These are phyloP conservation scores for Lasiodiplodia hormozganensis DNA, from an alignment of 2,329 filamentous ascomycete genomes.

Conservation along the genomic window DNA sequence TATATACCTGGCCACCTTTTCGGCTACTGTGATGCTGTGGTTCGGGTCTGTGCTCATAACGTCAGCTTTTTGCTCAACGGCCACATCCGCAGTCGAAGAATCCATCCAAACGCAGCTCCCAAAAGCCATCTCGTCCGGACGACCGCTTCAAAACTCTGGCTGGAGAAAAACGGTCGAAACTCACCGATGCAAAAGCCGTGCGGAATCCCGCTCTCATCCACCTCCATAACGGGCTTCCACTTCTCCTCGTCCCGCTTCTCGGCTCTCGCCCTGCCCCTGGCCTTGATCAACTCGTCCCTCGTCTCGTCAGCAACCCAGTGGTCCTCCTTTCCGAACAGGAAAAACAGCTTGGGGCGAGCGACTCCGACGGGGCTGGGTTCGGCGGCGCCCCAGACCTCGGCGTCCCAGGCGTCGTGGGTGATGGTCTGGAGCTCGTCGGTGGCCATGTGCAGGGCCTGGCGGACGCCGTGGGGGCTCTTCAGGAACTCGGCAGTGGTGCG, in stretches of 20 bases:
- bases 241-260: slow-evolving; percentile 39
- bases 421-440: slow-evolving; percentile 65
- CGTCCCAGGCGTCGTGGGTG: slow-evolving; percentile 62
- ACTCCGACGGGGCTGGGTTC: slow-evolving; percentile 28
- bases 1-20: slow-evolving; percentile 58
- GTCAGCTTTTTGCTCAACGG: background rate
- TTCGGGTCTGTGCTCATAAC: slow-evolving; percentile 43
- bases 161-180: slow-evolving; percentile 34
- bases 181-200: slow-evolving; percentile 67
- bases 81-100: too few species aligned
- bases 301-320: slow-evolving; percentile 68
- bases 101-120: too few species aligned
- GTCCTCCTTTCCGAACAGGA: slow-evolving; percentile 66
- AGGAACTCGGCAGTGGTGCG: slow-evolving; percentile 59
- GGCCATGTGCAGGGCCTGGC: slow-evolving; percentile 65
- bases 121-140: too few species aligned
- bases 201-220: slow-evolving; percentile 62
- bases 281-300: slow-evolving; percentile 60
- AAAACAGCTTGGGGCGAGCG: slow-evolving; percentile 56
- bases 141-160: too few species aligned
- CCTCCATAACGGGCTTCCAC: slow-evolving; percentile 59
- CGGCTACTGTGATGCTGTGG: slow-evolving; percentile 56
- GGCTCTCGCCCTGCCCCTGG: slow-evolving; percentile 44
- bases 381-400: slow-evolving; percentile 64
- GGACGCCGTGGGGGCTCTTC: slow-evolving; percentile 56